These are phyloP conservation scores for Picea sitchensis DNA, from an alignment of 75 land plant genomes.

Conservation along the genomic window DNA sequence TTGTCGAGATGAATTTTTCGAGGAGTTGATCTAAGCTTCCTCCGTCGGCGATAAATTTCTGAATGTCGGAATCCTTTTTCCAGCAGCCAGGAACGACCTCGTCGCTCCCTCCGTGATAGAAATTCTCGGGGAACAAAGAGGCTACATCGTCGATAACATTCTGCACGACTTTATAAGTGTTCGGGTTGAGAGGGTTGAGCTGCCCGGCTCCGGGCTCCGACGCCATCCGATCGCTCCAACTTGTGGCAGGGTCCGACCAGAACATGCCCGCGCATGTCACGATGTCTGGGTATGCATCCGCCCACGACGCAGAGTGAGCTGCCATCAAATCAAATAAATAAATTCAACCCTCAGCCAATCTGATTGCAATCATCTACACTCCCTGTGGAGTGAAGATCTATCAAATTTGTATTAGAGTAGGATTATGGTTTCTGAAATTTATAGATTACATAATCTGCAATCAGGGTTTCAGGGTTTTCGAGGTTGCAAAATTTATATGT, in stretches of 20 bases:
- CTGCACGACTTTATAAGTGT: conserved; percentile 64
- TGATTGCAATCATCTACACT: too few species aligned
- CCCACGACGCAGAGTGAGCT: conserved; percentile 98
- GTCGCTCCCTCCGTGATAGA: conserved; percentile 81
- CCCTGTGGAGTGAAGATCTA: too few species aligned
- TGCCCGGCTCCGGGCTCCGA: conserved; percentile 95
- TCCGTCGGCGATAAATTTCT: conserved; percentile 31
- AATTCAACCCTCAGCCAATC: too few species aligned
- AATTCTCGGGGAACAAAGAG: conserved; percentile 61
- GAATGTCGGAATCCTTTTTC: conserved; percentile 53
- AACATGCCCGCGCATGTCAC: conserved; percentile 79
- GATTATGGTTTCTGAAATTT: too few species aligned
- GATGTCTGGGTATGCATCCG: conserved; percentile 84
- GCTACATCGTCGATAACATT: conserved; percentile 65
- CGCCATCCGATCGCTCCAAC: conserved; percentile 45
- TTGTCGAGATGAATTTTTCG: conserved; percentile 48
- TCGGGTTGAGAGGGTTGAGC: conserved; percentile 77
- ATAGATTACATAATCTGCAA: too few species aligned
- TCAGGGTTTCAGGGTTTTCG: too few species aligned
- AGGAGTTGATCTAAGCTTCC: conserved; percentile 58
- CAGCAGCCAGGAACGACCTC: conserved; percentile 81
- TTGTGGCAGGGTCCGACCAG: conserved; percentile 55
- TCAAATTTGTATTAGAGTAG: too few species aligned
- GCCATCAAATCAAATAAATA: conserved; percentile 1
- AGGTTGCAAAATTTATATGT: too few species aligned